Evolutionary conservation across 257 asterid genomes (phyloP).

Genomic region (Solanum peruvianum): DNA sequence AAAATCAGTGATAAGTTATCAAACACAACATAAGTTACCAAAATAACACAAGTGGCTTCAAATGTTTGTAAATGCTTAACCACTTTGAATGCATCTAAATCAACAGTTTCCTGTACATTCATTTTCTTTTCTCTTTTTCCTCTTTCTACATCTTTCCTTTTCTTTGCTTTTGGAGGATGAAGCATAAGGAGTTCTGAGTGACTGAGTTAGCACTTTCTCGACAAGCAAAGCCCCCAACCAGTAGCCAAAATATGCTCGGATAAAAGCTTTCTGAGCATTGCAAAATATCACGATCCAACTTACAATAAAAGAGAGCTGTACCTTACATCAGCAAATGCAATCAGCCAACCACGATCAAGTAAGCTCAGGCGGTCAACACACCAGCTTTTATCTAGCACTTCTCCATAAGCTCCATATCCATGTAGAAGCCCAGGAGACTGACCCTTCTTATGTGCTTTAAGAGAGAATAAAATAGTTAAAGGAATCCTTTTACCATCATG

Average conservation of each 20-base stretch:
- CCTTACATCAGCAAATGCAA: constrained; percentile 96
- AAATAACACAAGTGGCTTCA: neutral
- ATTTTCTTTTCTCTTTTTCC: neutral
- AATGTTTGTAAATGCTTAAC: neutral
- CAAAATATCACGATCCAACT: neutral
- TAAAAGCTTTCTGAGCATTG: neutral
- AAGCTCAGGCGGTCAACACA: constrained; percentile 74
- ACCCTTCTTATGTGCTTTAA: constrained; percentile 37
- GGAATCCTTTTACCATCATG: constrained; percentile 71
- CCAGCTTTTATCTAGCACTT: constrained; percentile 81
- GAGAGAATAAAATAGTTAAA: constrained; percentile 57
- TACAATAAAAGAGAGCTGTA: constrained; percentile 2
- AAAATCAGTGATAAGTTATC: neutral
- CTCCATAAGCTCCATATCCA: constrained; percentile 92
- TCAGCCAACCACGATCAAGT: constrained; percentile 88
- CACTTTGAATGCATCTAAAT: neutral
- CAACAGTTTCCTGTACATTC: neutral
- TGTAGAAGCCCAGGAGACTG: constrained; percentile 80
- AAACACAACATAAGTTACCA: neutral
- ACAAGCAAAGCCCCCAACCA: neutral
- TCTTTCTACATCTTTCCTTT: neutral
- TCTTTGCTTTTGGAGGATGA: neutral
- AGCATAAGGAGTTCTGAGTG: neutral
- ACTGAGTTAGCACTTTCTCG: neutral
- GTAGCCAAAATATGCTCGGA: neutral